Conservation (phyloP, 1,284 basidiomycete genomes). For the Mycena sp. region DNA sequence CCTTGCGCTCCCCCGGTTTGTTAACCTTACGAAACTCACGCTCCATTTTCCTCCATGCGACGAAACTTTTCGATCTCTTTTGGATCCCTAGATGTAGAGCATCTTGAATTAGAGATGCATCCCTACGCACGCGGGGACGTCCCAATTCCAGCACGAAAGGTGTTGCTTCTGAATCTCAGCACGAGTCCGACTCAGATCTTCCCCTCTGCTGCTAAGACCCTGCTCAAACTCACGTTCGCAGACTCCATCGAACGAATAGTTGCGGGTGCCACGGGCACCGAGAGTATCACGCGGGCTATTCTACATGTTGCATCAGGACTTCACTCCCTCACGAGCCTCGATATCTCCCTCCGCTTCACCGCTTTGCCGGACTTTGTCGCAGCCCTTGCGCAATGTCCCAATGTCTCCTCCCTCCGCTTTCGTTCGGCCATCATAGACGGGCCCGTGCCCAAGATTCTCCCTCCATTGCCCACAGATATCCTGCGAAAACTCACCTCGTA, state of each 20-base stretch:
- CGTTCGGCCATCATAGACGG: constrained; percentile 11
- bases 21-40: constrained; percentile 7
- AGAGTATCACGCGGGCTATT: neutral
- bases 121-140: constrained; percentile 3
- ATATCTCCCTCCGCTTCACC: constrained; percentile 10
- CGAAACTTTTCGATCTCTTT: neutral
- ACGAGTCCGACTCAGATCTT: constrained; percentile 12
- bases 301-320: neutral
- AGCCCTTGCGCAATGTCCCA: constrained; percentile 8
- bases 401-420: constrained; percentile 15
- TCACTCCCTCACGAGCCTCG: constrained; percentile 9
- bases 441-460: neutral
- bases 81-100: neutral
- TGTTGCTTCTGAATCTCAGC: constrained; percentile 16
- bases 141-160: constrained; percentile 8
- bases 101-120: constrained; percentile 19
- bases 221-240: constrained; percentile 9
- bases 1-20: neutral
- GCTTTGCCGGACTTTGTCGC: neutral
- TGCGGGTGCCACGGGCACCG: constrained; percentile 14
- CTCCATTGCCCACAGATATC: neutral
- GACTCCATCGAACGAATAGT: constrained; percentile 6
- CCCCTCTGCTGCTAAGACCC: neutral
- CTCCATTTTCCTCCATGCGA: constrained; percentile 5
- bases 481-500: constrained; percentile 8